Conservation (phyloP, 768 basidiomycete species). For the Mycena amicta region DNA sequence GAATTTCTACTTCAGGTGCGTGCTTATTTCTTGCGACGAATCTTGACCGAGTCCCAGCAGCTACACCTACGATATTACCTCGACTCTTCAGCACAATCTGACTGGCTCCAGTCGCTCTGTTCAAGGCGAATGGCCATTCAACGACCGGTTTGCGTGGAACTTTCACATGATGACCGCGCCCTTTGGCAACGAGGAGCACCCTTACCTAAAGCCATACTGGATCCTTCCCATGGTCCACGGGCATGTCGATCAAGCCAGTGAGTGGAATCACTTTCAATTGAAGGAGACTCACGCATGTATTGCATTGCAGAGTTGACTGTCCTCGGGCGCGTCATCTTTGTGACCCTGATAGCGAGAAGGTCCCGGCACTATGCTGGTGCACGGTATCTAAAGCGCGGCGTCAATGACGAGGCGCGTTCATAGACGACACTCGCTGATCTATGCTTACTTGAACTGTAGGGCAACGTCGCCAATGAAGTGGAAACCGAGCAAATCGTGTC, state of each 20-base stretch:
- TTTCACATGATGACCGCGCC: slow-evolving; percentile 78
- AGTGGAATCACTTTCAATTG: slow-evolving; percentile 31
- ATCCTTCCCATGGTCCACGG: slow-evolving; percentile 91
- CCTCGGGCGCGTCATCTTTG: slow-evolving; percentile 85
- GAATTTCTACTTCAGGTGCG: slow-evolving; percentile 94
- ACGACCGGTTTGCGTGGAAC: slow-evolving; percentile 95
- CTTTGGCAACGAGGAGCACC: slow-evolving; percentile 48
- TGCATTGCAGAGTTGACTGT: slow-evolving; percentile 88
- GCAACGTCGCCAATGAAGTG: slow-evolving; percentile 98
- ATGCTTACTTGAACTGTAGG: slow-evolving; percentile 47
- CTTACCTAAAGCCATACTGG: slow-evolving; percentile 70
- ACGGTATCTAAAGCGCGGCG: slow-evolving; percentile 90
- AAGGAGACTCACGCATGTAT: slow-evolving; percentile 1
- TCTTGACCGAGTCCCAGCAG: slow-evolving; percentile 40
- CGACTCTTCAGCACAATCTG: slow-evolving; percentile 92
- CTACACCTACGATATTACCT: slow-evolving; percentile 96
- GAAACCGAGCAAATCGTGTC: slow-evolving; percentile 98
- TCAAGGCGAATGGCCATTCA: slow-evolving; percentile 65
- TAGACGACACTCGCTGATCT: background rate
- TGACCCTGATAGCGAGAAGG: slow-evolving; percentile 92
- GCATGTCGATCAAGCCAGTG: slow-evolving; percentile 97
- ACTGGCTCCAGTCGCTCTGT: slow-evolving; percentile 53
- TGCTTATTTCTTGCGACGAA: background rate
- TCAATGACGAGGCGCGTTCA: slow-evolving; percentile 78
- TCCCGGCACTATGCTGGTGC: slow-evolving; percentile 97